Percentiles rank a stretch among this genome's conserved stretches.
phyloP scores from a whole-genome alignment of 2,329 filamentous ascomycete genomes.

The Aspergillus pseudoterreus region DNA sequence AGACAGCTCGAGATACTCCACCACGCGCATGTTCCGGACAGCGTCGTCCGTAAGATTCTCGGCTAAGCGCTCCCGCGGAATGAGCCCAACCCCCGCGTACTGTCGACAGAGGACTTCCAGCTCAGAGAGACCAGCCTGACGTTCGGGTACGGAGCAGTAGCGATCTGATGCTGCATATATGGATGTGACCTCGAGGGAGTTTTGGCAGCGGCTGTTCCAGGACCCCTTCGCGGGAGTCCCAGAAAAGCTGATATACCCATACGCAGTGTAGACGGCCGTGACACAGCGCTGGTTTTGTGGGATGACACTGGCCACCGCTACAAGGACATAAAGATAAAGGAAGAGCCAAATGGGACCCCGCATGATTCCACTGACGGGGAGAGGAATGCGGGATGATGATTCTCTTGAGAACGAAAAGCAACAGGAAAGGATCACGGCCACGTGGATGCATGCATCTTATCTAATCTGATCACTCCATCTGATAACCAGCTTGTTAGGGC shows the following conservation, averaged over 20 bases:
- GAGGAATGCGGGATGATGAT: neutral
- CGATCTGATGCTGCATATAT: conserved; percentile 34
- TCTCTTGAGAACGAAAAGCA: neutral
- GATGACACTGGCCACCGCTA: conserved; percentile 8
- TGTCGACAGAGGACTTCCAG: conserved; percentile 21
- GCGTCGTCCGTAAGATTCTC: conserved; percentile 31
- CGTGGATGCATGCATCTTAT: neutral
- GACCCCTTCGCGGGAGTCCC: conserved; percentile 15
- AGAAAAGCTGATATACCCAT: conserved; percentile 29
- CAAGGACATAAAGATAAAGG: neutral
- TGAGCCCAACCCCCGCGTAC: conserved; percentile 20
- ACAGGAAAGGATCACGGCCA: neutral
- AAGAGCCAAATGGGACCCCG: neutral
- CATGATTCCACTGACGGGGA: neutral
- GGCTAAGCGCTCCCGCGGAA: conserved; percentile 26
- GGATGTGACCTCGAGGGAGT: conserved; percentile 29
- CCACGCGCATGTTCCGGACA: conserved; percentile 28
- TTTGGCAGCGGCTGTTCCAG: conserved; percentile 29
- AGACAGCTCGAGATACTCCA: conserved; percentile 29
- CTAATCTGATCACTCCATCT: neutral
- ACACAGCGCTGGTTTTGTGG: conserved; percentile 29
- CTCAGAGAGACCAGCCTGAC: conserved; percentile 19
- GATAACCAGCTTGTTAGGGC: neutral
- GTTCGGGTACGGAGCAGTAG: conserved; percentile 28
- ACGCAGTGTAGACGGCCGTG: conserved; percentile 28